A percentile compares a stretch with the other conserved stretches of the same genome.
Evolutionary conservation across 306 rosid genomes (phyloP).

Genomic region (Cyclanthera cordifolia): DNA sequence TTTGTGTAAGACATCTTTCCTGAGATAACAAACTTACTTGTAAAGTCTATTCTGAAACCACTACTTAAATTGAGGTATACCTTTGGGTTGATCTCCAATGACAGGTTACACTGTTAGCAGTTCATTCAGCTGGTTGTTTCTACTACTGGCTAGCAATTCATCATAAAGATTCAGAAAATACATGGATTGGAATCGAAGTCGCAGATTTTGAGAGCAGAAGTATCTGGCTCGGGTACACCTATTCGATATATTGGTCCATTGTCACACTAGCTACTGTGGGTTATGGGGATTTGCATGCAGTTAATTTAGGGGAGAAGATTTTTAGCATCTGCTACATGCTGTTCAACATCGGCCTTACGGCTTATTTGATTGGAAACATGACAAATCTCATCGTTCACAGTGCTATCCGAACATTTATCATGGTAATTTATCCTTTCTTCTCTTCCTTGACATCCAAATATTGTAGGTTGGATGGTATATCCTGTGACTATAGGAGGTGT

Average conservation of each 20-base stretch:
- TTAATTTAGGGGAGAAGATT: slow-evolving; percentile 54
- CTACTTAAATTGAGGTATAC: neutral
- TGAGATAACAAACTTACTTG: neutral
- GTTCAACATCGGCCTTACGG: slow-evolving; percentile 77
- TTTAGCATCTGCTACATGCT: slow-evolving; percentile 61
- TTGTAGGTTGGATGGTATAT: too few species aligned
- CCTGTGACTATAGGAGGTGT: too few species aligned
- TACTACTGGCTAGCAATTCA: slow-evolving; percentile 63
- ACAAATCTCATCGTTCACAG: slow-evolving; percentile 69
- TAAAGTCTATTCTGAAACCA: neutral
- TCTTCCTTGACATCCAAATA: too few species aligned
- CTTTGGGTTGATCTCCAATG: neutral
- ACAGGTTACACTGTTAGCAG: slow-evolving; percentile 70
- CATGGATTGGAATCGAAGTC: slow-evolving; percentile 60
- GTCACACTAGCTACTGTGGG: slow-evolving; percentile 82
- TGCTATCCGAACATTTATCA: slow-evolving; percentile 47
- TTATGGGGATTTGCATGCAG: slow-evolving; percentile 82
- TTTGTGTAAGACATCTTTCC: slow-evolving; percentile 45
- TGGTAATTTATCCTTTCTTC: slow-evolving; percentile 27
- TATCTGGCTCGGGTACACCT: slow-evolving; percentile 52
- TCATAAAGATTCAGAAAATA: slow-evolving; percentile 28
- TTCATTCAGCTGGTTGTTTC: slow-evolving; percentile 80
- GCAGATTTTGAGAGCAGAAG: slow-evolving; percentile 34
- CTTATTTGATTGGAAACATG: slow-evolving; percentile 86
- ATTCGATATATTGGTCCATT: slow-evolving; percentile 72